Evolutionary conservation across 1,284 basidiomycete species (phyloP), one percentile per base, ranked within the genome.

Genomic region (Marasmius tenuissimus): DNA sequence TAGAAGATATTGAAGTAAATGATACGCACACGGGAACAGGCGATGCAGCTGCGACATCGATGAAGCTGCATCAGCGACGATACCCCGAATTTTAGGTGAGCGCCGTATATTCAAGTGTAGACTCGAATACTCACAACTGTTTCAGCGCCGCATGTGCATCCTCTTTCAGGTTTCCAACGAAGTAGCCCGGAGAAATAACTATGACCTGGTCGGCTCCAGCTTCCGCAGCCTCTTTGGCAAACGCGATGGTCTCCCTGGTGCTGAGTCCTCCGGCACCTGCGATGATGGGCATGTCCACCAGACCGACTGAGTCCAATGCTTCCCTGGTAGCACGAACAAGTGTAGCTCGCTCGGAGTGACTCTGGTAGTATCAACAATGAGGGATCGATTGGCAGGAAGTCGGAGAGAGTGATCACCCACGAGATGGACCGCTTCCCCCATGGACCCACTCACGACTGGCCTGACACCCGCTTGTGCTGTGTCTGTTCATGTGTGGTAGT

Each of bases 161-260:
- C 27, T 59, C 56, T 27, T 49, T 63, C 39, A 60, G 10, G 2
- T 58, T 42, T 16, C 58, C 61, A 38, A 47, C 61, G 40, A 57
- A 63, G 37, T 63, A 63, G 4, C 61, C 61, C 27, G 58, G 58
- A 39, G 61, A 40, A 20, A 63, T 60, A n/a, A 63, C 61, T 35
- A 63, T 63, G 34, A 63, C 61, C 33, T 63, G 58, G 45, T 63
- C 61, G n/a, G 61, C 61, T n/a, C 61, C 61, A 14, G 61, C 61
- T 34, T 63, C 58, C 27, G 61, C 61, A 3, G 61, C 61, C 39
- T 63, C 61, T 35, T 57, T 60, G 16, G 61, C 61, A 16, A 60
- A 57, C 22, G 33, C 27, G 4, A 63, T 63, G 14, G 58, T 61
- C 40, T 61, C 61, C 35, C 61, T 48, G 8, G 61, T 61, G 38